Conservation (phyloP, 805 yeast genomes). For the Zygoascus biomembranicola region DNA sequence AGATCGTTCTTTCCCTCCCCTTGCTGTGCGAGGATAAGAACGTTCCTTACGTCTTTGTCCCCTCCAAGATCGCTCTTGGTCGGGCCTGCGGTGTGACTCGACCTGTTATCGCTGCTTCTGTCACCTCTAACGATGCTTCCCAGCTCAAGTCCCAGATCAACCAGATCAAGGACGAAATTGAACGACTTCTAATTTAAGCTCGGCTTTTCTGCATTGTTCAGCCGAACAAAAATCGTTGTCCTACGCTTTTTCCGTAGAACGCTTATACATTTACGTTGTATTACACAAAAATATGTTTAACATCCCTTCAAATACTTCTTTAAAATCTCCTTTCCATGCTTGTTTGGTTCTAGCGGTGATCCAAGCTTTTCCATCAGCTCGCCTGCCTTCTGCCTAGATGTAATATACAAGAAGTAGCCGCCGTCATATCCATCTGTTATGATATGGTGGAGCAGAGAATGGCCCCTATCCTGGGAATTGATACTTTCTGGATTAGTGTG, state of each 20-base stretch:
- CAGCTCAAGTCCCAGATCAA: conserved; percentile 95
- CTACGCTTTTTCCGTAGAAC: too few relatives aligned
- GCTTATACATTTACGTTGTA: neutral
- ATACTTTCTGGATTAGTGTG: neutral
- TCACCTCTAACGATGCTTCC: conserved; percentile 97
- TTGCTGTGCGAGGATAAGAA: conserved; percentile 98
- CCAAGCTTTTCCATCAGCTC: neutral
- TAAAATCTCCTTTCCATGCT: neutral
- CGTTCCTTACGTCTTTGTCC: conserved; percentile 98
- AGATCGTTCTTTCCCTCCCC: conserved; percentile 94
- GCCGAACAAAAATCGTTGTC: too few relatives aligned
- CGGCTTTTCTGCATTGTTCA: neutral
- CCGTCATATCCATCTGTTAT: conserved; percentile 1
- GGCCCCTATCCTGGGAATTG: neutral
- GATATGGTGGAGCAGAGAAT: conserved; percentile 2
- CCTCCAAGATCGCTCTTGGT: conserved; percentile 97
- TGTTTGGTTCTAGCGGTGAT: neutral
- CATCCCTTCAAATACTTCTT: neutral
- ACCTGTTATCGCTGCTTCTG: conserved; percentile 98
- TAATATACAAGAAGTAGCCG: neutral
- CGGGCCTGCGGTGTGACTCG: conserved; percentile 99
- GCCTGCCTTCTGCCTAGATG: neutral
- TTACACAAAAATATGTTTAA: neutral
- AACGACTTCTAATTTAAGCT: conserved; percentile 78
- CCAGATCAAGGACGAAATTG: conserved; percentile 98